A percentile compares a stretch with the other conserved stretches of the same genome.
Evolutionary conservation across 768 basidiomycete genomes (phyloP).

Genomic region (Coprinopsis marcescibilis): DNA sequence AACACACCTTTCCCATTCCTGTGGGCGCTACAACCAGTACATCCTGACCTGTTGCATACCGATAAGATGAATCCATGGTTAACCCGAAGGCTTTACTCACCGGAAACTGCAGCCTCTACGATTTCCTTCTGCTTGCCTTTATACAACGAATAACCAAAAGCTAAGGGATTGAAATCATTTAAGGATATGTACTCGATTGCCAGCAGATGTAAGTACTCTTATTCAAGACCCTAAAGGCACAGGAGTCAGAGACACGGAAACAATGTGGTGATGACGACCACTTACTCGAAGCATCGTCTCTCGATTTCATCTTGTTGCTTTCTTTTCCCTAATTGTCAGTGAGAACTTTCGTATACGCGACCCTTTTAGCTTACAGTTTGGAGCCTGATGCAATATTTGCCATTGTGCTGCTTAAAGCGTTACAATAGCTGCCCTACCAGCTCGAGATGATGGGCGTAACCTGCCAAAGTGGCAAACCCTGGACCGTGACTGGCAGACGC

Average conservation of each 20-base stretch:
- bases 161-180: constrained; percentile 30
- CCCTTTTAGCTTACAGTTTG: neutral
- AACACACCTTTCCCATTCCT: constrained; percentile 80
- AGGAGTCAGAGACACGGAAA: neutral
- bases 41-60: constrained; percentile 50
- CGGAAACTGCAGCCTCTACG: constrained; percentile 61
- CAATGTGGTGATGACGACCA: neutral
- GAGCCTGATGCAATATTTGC: neutral
- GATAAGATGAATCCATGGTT: neutral
- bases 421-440: no score
- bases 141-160: constrained; percentile 62
- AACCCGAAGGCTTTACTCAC: constrained; percentile 31
- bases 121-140: constrained; percentile 78
- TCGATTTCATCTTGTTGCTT: neutral
- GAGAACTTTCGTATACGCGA: neutral
- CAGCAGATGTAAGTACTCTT: neutral
- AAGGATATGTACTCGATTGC: neutral
- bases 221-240: neutral
- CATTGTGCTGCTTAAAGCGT: no score
- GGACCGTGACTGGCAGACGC: no score
- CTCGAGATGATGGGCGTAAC: no score
- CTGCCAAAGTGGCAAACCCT: no score
- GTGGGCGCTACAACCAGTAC: constrained; percentile 81
- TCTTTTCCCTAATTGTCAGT: neutral
- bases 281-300: neutral